A percentile compares a stretch with the other conserved stretches of the same genome.
These are phyloP conservation scores for Epicoccum sorghinum DNA, from an alignment of 2,329 filamentous ascomycete genomes.

Conservation along the genomic window DNA sequence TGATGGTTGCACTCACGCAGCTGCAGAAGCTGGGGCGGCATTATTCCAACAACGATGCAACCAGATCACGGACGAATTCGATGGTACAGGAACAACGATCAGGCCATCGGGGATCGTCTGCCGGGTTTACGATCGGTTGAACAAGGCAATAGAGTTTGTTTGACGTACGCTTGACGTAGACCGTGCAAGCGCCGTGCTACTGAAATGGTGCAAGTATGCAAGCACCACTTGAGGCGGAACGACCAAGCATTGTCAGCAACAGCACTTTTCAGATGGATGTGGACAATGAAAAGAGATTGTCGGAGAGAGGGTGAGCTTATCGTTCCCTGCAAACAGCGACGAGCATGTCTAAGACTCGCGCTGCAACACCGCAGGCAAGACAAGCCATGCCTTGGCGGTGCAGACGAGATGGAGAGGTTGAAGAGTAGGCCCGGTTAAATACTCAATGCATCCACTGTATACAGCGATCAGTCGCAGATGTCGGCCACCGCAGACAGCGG, in stretches of 20 bases:
- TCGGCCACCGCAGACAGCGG: slow-evolving; percentile 18
- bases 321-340: slow-evolving; percentile 1
- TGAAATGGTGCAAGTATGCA: not conserved
- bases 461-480: slow-evolving; percentile 2
- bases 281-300: not conserved
- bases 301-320: not conserved
- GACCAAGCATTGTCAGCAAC: slow-evolving; percentile 1
- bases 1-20: slow-evolving; percentile 35
- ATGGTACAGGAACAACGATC: slow-evolving; percentile 16
- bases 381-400: slow-evolving; percentile 1
- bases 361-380: not conserved
- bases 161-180: not conserved
- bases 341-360: not conserved
- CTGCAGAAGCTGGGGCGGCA: slow-evolving; percentile 38
- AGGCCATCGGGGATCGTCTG: slow-evolving; percentile 20
- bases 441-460: not conserved
- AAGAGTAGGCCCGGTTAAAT: slow-evolving; percentile 8
- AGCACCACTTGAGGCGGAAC: no score
- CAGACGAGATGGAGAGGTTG: slow-evolving; percentile 1
- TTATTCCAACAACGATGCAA: slow-evolving; percentile 23
- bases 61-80: slow-evolving; percentile 16
- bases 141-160: not conserved
- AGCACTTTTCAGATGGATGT: not conserved
- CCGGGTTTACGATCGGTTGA: slow-evolving; percentile 17
- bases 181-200: not conserved